A percentile compares a stretch with the other conserved stretches of the same genome.
These are phyloP conservation scores for Rossbeevera mucosa DNA, from an alignment of 768 basidiomycete genomes.

Conservation along the genomic window DNA sequence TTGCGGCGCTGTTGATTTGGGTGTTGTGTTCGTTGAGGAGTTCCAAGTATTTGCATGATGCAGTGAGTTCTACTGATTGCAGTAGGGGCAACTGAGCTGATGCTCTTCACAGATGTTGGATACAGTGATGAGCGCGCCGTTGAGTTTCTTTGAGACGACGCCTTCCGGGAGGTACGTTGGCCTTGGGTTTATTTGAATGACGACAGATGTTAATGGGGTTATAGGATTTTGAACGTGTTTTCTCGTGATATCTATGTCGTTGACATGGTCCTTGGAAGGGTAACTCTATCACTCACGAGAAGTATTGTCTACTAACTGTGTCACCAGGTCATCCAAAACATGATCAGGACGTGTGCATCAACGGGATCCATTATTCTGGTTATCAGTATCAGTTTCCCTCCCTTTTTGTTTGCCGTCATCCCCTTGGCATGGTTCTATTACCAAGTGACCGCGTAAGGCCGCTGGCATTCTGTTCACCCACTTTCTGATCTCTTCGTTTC, in stretches of 20 bases:
- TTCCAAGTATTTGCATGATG: slow-evolving; percentile 71
- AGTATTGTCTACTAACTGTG: background rate
- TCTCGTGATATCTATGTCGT: slow-evolving; percentile 84
- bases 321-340: slow-evolving; percentile 53
- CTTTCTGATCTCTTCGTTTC: background rate
- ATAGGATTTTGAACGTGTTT: slow-evolving; percentile 84
- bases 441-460: slow-evolving; percentile 68
- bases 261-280: slow-evolving; percentile 76
- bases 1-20: slow-evolving; percentile 63
- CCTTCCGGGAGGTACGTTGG: slow-evolving; percentile 68
- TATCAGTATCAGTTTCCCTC: slow-evolving; percentile 78
- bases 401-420: slow-evolving; percentile 69
- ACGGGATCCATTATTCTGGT: slow-evolving; percentile 63
- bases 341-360: slow-evolving; percentile 60
- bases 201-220: background rate
- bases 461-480: background rate
- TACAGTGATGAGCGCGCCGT: slow-evolving; percentile 75
- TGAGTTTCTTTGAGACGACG: slow-evolving; percentile 87
- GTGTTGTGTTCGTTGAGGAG: slow-evolving; percentile 74
- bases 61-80: slow-evolving; percentile 37
- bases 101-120: slow-evolving; percentile 58
- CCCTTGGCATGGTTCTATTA: slow-evolving; percentile 80
- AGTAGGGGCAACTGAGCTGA: background rate
- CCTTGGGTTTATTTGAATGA: background rate
- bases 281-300: slow-evolving; percentile 8